Evolutionary conservation across 495 filamentous ascomycete genomes (phyloP), one percentile per base, ranked within the genome.

Genomic region (Penicillium simplicissimum): DNA sequence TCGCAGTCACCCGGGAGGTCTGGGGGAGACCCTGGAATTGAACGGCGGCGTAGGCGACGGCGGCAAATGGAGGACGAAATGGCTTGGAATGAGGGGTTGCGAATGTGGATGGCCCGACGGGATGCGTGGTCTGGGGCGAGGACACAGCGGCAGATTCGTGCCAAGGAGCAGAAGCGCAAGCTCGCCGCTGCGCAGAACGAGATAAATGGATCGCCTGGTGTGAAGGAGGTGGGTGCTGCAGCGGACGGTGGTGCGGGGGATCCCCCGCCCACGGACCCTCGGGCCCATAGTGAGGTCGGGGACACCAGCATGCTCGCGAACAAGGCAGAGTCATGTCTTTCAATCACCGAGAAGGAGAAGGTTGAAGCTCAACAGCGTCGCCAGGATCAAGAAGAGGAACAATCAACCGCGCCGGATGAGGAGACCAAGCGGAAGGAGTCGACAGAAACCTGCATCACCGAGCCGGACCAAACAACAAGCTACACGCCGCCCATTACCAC

Each of bases 41-140:
- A 84, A 57, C 80, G 84, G 38, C 85, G 87, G 47, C 79, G 82
- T 55, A 84, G 85, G 60, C 79, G 90, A 62, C 79, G 83, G 62
- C 81, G 77, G 10, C 73, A 75, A 35, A 70, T 90, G 55, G 82
- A 89, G 54, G 88, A 89, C 36, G 94, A 98, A 69, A 85, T 90
- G 82, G 69, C 73, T 17, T 96, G 90, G 90, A 98, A 97, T 62
- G 78, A 85, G 21, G 95, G 95, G 0, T 70, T 98, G 42, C 80
- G 85, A 48, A 87, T 86, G 64, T 98, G 89, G 77, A 79, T 86
- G 48, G 84, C 84, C 36, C 79, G 91, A 53, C 84, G 95, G 42
- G 85, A 97, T 76, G 88, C 85, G 15, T 98, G 95, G 95, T 90
- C 92, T 11, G 88, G 89, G n/a, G 95, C 93, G 3, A 79, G 64